Conservation (phyloP, 2,329 filamentous ascomycete species). For the Davidsoniella neocaledoniae region DNA sequence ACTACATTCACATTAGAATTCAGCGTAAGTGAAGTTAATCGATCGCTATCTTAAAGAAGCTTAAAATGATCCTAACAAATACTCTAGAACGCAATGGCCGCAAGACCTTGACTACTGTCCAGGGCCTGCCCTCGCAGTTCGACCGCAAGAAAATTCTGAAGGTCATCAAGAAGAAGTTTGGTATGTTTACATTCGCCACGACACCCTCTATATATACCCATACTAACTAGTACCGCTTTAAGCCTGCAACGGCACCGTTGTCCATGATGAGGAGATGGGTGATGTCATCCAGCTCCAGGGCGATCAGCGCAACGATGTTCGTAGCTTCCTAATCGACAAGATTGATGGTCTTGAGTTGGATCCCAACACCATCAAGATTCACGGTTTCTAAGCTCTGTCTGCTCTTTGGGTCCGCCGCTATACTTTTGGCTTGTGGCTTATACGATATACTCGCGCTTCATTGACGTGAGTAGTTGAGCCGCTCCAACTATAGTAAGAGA, state of each 20-base stretch:
- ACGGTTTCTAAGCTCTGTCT: conserved; percentile 29
- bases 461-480: too few relatives aligned
- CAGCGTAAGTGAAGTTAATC: conserved; percentile 54
- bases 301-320: conserved; percentile 96
- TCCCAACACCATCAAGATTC: conserved; percentile 90
- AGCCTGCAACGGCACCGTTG: conserved; percentile 99
- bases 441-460: background rate
- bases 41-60: background rate
- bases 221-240: conserved; percentile 14
- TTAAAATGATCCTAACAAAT: background rate
- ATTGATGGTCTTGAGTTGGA: conserved; percentile 87
- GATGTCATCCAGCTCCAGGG: conserved; percentile 99
- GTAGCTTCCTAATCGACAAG: conserved; percentile 94
- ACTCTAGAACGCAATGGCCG: conserved; percentile 94
- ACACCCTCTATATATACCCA: conserved; percentile 7
- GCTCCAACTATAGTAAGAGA: conserved; percentile 3
- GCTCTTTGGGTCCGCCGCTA: too few relatives aligned
- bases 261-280: conserved; percentile 89
- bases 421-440: too few relatives aligned
- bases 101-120: conserved; percentile 99
- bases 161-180: conserved; percentile 99
- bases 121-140: conserved; percentile 97
- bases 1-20: conserved; percentile 99
- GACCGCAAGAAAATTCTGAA: conserved; percentile 99
- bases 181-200: conserved; percentile 30